phyloP scores from a whole-genome alignment of 495 filamentous ascomycete species.

The Penicillium verhagenii region DNA sequence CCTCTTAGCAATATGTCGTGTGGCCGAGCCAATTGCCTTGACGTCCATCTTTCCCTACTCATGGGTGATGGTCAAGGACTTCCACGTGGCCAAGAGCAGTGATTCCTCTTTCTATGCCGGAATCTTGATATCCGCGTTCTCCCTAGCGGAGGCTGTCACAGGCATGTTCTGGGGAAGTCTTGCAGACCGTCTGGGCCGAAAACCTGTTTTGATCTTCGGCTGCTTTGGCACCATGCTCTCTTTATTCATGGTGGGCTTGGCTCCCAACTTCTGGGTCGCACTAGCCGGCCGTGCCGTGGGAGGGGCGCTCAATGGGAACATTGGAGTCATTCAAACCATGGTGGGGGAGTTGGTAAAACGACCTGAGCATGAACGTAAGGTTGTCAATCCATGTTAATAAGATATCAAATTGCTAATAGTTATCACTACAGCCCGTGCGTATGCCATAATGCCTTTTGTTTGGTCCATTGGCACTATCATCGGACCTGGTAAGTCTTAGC shows the following conservation, averaged over 20 bases:
- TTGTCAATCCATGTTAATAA: not conserved
- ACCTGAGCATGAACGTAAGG: conserved; percentile 80
- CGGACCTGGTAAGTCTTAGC: conserved; percentile 54
- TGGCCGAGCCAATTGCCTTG: conserved; percentile 85
- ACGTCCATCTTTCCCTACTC: conserved; percentile 89
- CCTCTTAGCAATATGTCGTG: conserved; percentile 63
- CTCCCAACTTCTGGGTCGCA: conserved; percentile 76
- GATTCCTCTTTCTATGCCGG: conserved; percentile 83
- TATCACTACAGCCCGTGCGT: conserved; percentile 60
- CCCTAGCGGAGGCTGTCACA: conserved; percentile 74
- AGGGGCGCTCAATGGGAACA: conserved; percentile 81
- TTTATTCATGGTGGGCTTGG: conserved; percentile 78
- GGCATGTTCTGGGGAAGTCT: conserved; percentile 84
- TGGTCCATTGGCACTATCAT: conserved; percentile 86
- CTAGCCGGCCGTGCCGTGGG: conserved; percentile 72
- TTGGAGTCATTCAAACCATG: conserved; percentile 91
- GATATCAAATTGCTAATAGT: not conserved
- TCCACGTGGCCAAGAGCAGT: conserved; percentile 62
- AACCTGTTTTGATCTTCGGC: conserved; percentile 77
- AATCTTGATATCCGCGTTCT: conserved; percentile 80
- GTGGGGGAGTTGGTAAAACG: conserved; percentile 77
- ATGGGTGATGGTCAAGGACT: conserved; percentile 75
- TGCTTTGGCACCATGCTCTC: conserved; percentile 78
- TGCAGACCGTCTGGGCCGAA: conserved; percentile 79
- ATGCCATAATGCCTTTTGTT: conserved; percentile 83